A percentile compares a stretch with the other conserved stretches of the same genome.
These are phyloP conservation scores for Sequoiadendron giganteum DNA, from an alignment of 75 land plant genomes.

Conservation along the genomic window DNA sequence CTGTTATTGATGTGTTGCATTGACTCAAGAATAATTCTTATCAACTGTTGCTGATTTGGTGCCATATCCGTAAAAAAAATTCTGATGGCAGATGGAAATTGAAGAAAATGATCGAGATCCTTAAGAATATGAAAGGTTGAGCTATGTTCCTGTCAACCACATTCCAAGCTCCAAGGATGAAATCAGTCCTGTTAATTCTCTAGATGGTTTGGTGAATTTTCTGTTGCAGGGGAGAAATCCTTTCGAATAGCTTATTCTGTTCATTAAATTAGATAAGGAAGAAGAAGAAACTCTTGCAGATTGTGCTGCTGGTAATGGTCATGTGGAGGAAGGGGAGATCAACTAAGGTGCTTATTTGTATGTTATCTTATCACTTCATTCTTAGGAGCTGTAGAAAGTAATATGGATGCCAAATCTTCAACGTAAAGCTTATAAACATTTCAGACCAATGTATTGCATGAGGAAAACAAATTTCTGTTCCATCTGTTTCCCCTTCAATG, in stretches of 20 bases:
- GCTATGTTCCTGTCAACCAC: constrained; percentile 22
- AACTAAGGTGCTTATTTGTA: constrained; percentile 6
- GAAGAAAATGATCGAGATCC: constrained; percentile 32
- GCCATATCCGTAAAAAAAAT: background rate
- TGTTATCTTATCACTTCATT: background rate
- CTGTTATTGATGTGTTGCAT: background rate
- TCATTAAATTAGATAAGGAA: constrained; percentile 43
- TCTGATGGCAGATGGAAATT: constrained; percentile 62
- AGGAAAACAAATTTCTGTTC: background rate
- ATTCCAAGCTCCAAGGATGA: constrained; percentile 32
- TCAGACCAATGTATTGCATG: background rate
- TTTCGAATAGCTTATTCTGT: constrained; percentile 38
- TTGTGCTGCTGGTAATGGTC: constrained; percentile 17
- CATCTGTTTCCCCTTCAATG: background rate
- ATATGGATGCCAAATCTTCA: background rate
- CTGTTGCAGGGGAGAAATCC: constrained; percentile 41
- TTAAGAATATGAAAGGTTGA: constrained; percentile 56
- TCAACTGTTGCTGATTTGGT: too few species aligned
- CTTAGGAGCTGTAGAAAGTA: background rate
- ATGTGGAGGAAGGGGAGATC: constrained; percentile 28
- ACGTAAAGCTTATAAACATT: background rate
- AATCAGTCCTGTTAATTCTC: constrained; percentile 21
- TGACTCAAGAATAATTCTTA: background rate
- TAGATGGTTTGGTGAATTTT: constrained; percentile 22
- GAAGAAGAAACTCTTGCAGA: constrained; percentile 23